phyloP scores from a whole-genome alignment of 768 basidiomycete genomes.

The Peribolospora baueri region DNA sequence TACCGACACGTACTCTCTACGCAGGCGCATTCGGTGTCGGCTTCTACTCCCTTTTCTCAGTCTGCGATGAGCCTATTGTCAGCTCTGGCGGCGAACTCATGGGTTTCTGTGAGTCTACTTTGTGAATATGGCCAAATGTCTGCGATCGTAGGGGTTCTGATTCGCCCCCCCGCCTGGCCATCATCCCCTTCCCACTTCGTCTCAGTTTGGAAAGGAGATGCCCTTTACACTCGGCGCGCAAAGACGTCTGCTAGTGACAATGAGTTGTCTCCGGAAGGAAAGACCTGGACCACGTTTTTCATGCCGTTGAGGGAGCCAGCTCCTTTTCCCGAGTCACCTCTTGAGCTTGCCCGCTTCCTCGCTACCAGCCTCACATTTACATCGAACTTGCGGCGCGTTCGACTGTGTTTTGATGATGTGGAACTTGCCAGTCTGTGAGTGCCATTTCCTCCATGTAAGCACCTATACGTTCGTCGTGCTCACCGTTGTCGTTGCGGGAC shows the following conservation, averaged over 20 bases:
- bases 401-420: conserved; percentile 58
- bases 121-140: background rate
- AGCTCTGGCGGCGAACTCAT: conserved; percentile 49
- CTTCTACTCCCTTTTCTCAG: conserved; percentile 16
- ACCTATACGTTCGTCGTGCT: too few species aligned
- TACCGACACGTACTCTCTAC: background rate
- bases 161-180: conserved; percentile 29
- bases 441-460: too few species aligned
- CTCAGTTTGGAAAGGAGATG: conserved; percentile 42
- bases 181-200: conserved; percentile 18
- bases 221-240: conserved; percentile 18
- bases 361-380: conserved; percentile 85
- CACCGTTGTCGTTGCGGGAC: too few species aligned
- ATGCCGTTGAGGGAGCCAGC: conserved; percentile 63
- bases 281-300: conserved; percentile 63
- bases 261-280: conserved; percentile 12
- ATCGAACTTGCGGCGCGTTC: conserved; percentile 46
- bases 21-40: conserved; percentile 6
- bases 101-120: conserved; percentile 70
- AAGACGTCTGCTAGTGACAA: conserved; percentile 14
- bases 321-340: conserved; percentile 47
- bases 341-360: conserved; percentile 74
- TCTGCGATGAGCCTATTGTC: conserved; percentile 21
- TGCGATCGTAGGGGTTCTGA: background rate
- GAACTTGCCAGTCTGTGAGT: conserved; percentile 5